Base-by-base conservation (phyloP, 768 basidiomycete species). In the Leccinum disarticulatum region DNA sequence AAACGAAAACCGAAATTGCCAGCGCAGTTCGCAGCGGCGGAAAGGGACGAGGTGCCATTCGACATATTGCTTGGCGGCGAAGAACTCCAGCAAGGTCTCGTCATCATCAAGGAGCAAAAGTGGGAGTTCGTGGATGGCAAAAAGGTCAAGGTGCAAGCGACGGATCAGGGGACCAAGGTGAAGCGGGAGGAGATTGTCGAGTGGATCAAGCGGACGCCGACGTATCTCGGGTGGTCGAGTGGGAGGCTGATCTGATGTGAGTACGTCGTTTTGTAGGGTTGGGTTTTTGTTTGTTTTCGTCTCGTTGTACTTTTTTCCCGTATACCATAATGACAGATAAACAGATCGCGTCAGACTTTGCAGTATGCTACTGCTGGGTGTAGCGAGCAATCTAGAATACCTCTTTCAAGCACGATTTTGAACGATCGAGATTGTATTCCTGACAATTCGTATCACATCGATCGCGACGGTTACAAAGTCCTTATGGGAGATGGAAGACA, bases 11-110 rank as follows among this genome's bases (percentile, higher is more conserved):
- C 97, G 0, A 98, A 98, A 72, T 74, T 93, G 35, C 81, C 81
- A 0, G 80, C 85, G 3, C 96, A 99, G 69, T 98, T 96, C 70
- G 90, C 90, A 22, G 87, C 88, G 1, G 91, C 90, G 28, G 97
- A 97, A 76, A 87, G 79, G 70, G 95, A 98, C 68, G 88, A 93
- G 63, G 92, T 93, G 46, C 96, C 95, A 0, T 97, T 93, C 74
- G 95, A 90, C 2, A 82, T 98, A 58, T 91, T 98, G 64, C 77
- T 98, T n/a, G 95, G 94, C 9, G 83, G 82, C 1, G 88, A 90
- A 58, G 96, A 99, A 77, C 77, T 94, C 57, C 87, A 86, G 68
- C 82, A 83, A 50, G 97, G 96, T 4, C 76, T 90, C 41, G 93
- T 97, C 31, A 84, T 87, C 38, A 91, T 99, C 58, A 98, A 98